These are phyloP conservation scores for Ophiosphaerella herpotricha DNA, from an alignment of 2,329 filamentous ascomycete genomes.

Conservation along the genomic window DNA sequence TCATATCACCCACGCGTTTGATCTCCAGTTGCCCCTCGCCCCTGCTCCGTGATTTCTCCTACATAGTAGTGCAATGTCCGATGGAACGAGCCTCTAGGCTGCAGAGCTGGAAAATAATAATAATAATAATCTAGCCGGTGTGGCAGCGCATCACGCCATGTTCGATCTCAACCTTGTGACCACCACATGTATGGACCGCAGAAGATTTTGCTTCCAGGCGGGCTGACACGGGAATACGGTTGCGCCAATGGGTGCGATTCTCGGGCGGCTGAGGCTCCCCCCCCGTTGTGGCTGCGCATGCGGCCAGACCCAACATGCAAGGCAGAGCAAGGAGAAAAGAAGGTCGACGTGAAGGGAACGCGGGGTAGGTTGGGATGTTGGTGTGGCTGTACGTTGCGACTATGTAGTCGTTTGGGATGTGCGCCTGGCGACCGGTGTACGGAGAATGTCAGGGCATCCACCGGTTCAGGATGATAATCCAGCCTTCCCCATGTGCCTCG, in stretches of 20 bases:
- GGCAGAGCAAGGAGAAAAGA: slow-evolving; percentile 7
- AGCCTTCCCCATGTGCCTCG: neutral
- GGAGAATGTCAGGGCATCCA: neutral
- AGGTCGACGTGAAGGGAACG: neutral
- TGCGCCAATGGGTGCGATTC: neutral
- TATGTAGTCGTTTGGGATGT: too few species aligned
- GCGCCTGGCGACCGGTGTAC: neutral
- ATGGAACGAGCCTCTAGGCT: too few species aligned
- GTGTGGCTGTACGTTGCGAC: too few species aligned
- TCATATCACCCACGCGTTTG: slow-evolving; percentile 8
- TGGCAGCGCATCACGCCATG: neutral
- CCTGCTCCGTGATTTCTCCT: too few species aligned
- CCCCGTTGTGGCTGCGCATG: slow-evolving; percentile 13
- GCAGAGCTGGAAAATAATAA: too few species aligned
- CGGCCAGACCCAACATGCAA: slow-evolving; percentile 10
- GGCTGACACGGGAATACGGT: neutral
- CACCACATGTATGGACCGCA: too few species aligned
- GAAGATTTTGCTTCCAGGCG: neutral
- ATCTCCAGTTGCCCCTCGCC: slow-evolving; percentile 7
- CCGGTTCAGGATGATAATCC: neutral
- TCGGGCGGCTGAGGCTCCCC: neutral
- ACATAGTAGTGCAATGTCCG: too few species aligned
- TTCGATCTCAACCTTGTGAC: neutral
- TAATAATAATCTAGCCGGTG: too few species aligned
- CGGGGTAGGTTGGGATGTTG: neutral